Conservation (phyloP, 306 rosid genomes). For the Senna tora region DNA sequence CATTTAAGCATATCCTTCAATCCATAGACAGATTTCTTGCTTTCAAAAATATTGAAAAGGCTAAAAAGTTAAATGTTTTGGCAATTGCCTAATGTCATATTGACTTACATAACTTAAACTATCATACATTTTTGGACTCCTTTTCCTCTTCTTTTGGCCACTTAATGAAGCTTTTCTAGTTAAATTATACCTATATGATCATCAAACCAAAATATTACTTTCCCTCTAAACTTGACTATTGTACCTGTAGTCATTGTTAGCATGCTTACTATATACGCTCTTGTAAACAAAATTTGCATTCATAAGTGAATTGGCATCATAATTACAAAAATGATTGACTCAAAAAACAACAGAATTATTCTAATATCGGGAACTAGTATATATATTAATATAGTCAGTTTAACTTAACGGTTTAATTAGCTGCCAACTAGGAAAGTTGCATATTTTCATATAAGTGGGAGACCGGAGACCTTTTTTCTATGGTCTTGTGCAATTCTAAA, state of each 20-base stretch:
- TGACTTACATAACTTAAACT: background rate
- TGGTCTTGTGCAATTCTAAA: background rate
- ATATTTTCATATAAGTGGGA: background rate
- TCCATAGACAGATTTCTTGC: background rate
- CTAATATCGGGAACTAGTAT: background rate
- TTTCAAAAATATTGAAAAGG: background rate
- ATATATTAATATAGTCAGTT: background rate
- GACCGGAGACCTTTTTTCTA: background rate
- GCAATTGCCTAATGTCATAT: background rate
- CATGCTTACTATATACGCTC: background rate
- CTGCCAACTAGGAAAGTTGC: background rate
- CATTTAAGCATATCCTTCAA: background rate
- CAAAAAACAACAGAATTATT: background rate
- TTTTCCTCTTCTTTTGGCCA: background rate
- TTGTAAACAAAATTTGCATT: background rate
- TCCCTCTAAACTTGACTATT: background rate
- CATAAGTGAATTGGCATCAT: background rate
- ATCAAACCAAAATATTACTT: background rate
- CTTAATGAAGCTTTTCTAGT: background rate
- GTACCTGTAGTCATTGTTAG: background rate
- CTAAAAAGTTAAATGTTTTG: background rate
- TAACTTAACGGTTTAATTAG: background rate
- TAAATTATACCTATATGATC: too few relatives aligned
- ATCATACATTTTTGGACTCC: background rate
- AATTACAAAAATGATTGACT: background rate